Evolutionary conservation across 1,284 basidiomycete genomes (phyloP), one percentile per base, ranked within the genome.

Genomic region (Apiotrichum akiyoshidainum): DNA sequence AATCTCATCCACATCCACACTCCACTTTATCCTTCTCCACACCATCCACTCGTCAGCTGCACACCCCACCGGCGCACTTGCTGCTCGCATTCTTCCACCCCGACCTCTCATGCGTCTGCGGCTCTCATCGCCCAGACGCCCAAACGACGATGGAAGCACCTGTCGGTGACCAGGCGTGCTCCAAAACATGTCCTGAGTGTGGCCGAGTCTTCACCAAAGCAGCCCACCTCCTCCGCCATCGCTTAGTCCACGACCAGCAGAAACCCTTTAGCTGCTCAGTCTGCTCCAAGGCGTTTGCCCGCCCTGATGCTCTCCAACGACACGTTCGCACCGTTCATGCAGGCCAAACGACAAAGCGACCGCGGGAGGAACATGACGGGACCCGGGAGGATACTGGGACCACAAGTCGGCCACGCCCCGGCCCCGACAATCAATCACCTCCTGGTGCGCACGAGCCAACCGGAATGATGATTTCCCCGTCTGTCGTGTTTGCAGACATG

Each of bases 141-240:
- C 2, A 31, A 37, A 19, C 33, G 8, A n/a, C 52, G 17, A 37
- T 48, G 46, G 46, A 48, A 37, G 5, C 37, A 14, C 11, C 35
- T 3, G 6, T 16, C 3, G 49, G 40, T 33, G 37, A 50, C 37
- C 5, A 21, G 17, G 13, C 34, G 11, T 9, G 21, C 13, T n/a
- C 52, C 13, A 31, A 55, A 33, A 31, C 19, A 1, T 60, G 59
- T 37, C 17, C 47, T 0, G 42, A 54, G 16, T 60, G 59, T 26
- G 54, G 54, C 2, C 52, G 52, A 11, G 55, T 46, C 35, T 60
- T 60, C 55, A 41, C 44, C 6, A 60, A 60, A 37, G 51, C 59
- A 0, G 59, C 59, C 2, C 59, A 60, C 44, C 39, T 60, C 5
- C 52, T 54, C 0, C 59, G 59, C 5, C 59, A 60, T 33, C n/a